Conservation (phyloP, 371 early-diverging fungal genomes). For the Blakeslea trispora region DNA sequence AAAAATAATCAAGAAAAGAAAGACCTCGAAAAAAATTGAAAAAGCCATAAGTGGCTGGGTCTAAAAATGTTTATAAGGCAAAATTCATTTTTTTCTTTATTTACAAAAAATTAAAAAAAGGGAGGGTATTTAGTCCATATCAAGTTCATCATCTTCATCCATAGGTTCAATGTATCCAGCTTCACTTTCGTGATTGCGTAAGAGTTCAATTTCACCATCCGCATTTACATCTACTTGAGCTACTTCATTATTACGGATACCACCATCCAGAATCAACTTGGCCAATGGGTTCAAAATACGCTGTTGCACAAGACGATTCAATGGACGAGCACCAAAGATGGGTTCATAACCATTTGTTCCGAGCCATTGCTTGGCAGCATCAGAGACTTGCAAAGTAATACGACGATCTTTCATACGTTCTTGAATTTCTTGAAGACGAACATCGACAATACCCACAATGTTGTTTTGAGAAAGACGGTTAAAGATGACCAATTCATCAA, state of each 20-base stretch:
- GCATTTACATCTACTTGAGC: constrained; percentile 51
- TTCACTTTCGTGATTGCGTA: constrained; percentile 51
- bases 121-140: constrained; percentile 31
- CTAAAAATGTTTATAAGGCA: too few relatives aligned
- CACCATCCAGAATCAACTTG: constrained; percentile 75
- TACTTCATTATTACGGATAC: constrained; percentile 66
- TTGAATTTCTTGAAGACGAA: constrained; percentile 79
- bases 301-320: constrained; percentile 85
- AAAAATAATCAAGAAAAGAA: background rate
- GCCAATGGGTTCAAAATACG: constrained; percentile 81
- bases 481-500: constrained; percentile 87
- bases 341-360: constrained; percentile 82
- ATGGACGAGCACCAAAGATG: constrained; percentile 83
- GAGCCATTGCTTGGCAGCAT: constrained; percentile 77
- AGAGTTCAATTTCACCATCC: constrained; percentile 33
- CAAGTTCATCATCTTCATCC: constrained; percentile 43
- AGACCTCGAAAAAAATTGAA: background rate
- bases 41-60: background rate
- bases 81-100: background rate
- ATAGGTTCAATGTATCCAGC: constrained; percentile 42
- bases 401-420: constrained; percentile 72
- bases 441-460: constrained; percentile 81
- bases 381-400: constrained; percentile 65
- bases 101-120: background rate
- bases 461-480: constrained; percentile 73